Base-by-base conservation (phyloP, 2,329 filamentous ascomycete species). In the Curvularia lunata region DNA sequence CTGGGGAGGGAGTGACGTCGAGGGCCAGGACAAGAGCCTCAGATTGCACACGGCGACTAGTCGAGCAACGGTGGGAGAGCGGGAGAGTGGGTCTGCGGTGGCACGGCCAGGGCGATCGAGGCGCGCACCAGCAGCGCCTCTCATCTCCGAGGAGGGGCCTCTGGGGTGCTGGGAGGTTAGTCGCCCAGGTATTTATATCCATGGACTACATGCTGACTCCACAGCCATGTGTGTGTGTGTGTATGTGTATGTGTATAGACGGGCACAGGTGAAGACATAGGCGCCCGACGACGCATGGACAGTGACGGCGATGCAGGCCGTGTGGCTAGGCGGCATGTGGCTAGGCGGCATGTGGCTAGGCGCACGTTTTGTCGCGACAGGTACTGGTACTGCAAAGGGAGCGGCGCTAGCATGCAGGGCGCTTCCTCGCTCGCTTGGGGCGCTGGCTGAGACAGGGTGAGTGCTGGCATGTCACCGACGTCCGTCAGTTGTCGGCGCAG, bases 71-170 rank as follows among this genome's bases (percentile, higher is more conserved):
- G n/a, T n/a, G n/a, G n/a, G n/a, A 25, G 23, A 25, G 23, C 23
- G 48, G 53, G 59, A 54, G 54, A 53, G 62, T 63, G 57, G 63
- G 56, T 50, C 64, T 57, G 55, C 41, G 54, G 57, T 61, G 52
- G 64, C 54, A 61, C 62, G 66, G 64, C 60, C 65, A 68, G 63
- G 60, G 61, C 57, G 64, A 64, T 61, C 57, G 69, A 63, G 62
- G 63, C 56, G 56, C 25, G 25, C 48, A 19, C 50, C 52, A 38
- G 37, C 30, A 51, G 38, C 27, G 65, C 70, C 72, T 74, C 60
- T 65, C 70, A 73, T 74, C 60, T 72, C 71, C 70, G 71, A 69
- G 40, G 56, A 56, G 25, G 42, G 48, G 51, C 52, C 51, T 55
- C 41, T 5, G 13, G 40, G 40, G 21, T 42, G 12, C 21, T 25